Evolutionary conservation across 2,329 filamentous ascomycete species (phyloP), one percentile per base, ranked within the genome.

Genomic region (Hymenoscyphus fructigenus): DNA sequence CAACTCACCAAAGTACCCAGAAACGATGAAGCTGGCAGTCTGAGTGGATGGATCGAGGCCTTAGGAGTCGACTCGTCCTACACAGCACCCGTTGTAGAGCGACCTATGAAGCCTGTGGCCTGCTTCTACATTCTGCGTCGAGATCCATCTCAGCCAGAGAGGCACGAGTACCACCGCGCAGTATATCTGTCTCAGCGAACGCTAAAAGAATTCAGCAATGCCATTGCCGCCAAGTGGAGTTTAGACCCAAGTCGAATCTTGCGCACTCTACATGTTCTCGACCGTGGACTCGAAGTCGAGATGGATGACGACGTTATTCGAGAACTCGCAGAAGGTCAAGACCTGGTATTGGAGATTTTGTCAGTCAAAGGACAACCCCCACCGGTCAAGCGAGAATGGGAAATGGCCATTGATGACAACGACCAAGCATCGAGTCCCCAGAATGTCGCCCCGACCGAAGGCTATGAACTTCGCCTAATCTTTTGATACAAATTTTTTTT

Each of bases 231-330:
- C 63, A 98, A 98, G 78, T 95, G 91, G 82, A 85, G 88, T 20
- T 82, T 98, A 58, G 91, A 97, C 67, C 82, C 90, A 0, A 83
- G 84, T 2, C 87, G 85, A 66, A 86, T 97, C 7, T 80, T 88
- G 0, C 88, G 90, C 41, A 88, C 89, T 1, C 81, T 96, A 4
- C 91, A 88, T 64, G 81, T 93, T 61, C 89, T 91, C 83, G 68
- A 88, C 15, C 88, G 88, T 68, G 92, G 92, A 0, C 79, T 97
- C 1, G 88, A 93, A 72, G 88, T 98, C 63, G 87, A 96, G 74
- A 85, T 98, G 71, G 95, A 98, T 73, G 93, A 98, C 73, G 93
- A 97, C 68, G 89, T 96, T 58, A 86, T 98, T 36, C 85, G 85
- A 56, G 90, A 94, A 76, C 82, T 98, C 61, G 85, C 88, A 1